Evolutionary conservation across 2,329 filamentous ascomycete genomes (phyloP).

Genomic region (Microcyclosporella mali): DNA sequence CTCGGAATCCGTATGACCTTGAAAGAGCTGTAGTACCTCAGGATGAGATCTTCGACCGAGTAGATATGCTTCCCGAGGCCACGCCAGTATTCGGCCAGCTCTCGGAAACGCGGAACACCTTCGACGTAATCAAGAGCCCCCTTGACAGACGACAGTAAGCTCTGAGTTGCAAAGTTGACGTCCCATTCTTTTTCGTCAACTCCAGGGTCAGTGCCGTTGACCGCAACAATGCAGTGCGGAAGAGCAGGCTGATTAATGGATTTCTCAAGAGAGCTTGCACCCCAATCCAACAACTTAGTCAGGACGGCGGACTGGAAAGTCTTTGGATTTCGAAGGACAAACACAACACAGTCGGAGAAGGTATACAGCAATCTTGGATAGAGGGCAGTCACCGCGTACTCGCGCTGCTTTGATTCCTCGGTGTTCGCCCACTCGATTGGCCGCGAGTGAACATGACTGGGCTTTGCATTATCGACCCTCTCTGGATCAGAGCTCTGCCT

Average conservation of each 20-base stretch:
- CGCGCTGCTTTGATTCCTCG: conserved; percentile 28
- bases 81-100: conserved; percentile 41
- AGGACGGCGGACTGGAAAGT: conserved; percentile 33
- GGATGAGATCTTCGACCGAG: conserved; percentile 43
- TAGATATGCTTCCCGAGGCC: conserved; percentile 37
- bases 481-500: conserved; percentile 14
- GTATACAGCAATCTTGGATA: conserved; percentile 40
- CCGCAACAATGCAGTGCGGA: conserved; percentile 49
- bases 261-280: conserved; percentile 46
- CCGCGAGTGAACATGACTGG: conserved; percentile 19
- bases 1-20: conserved; percentile 44
- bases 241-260: conserved; percentile 51
- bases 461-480: conserved; percentile 5
- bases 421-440: conserved; percentile 31
- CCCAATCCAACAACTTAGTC: conserved; percentile 45
- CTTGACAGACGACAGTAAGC: conserved; percentile 28
- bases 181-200: conserved; percentile 33
- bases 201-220: conserved; percentile 33
- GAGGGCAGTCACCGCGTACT: conserved; percentile 35
- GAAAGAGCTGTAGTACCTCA: conserved; percentile 47
- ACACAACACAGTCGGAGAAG: conserved; percentile 41
- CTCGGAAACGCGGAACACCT: conserved; percentile 30
- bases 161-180: conserved; percentile 30
- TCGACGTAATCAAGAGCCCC: conserved; percentile 28
- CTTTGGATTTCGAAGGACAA: conserved; percentile 37